phyloP scores from a whole-genome alignment of 2,329 filamentous ascomycete genomes.

The Davidsoniella neocaledoniae region DNA sequence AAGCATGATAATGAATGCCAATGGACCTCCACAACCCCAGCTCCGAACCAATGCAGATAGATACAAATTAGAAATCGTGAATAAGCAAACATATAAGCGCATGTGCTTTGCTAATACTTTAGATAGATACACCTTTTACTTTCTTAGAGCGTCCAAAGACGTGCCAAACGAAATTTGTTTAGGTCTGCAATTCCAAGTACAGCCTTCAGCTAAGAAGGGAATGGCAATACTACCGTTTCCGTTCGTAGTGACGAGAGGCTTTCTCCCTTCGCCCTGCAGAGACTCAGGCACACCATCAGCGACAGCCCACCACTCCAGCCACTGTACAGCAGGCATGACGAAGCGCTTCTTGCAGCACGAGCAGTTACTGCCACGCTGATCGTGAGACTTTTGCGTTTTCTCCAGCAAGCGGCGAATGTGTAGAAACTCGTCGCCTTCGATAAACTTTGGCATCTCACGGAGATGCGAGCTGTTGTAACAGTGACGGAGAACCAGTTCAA shows the following conservation, averaged over 20 bases:
- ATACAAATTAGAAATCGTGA: too few species aligned
- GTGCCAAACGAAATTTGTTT: conserved; percentile 2
- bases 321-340: conserved; percentile 36
- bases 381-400: conserved; percentile 17
- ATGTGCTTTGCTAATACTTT: too few species aligned
- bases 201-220: conserved; percentile 13
- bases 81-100: too few species aligned
- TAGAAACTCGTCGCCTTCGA: conserved; percentile 24
- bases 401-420: conserved; percentile 19
- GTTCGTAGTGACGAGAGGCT: conserved; percentile 1
- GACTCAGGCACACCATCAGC: neutral
- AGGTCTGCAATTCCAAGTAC: conserved; percentile 11
- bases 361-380: conserved; percentile 31
- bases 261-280: neutral
- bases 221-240: conserved; percentile 11
- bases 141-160: neutral
- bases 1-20: neutral
- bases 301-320: conserved; percentile 44
- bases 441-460: conserved; percentile 25
- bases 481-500: conserved; percentile 32
- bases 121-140: too few species aligned
- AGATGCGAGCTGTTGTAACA: conserved; percentile 28
- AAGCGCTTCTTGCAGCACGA: conserved; percentile 32
- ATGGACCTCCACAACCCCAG: too few species aligned
- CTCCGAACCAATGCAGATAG: too few species aligned